Base-by-base conservation (phyloP, 1,284 basidiomycete genomes). In the Puccinia horiana region DNA sequence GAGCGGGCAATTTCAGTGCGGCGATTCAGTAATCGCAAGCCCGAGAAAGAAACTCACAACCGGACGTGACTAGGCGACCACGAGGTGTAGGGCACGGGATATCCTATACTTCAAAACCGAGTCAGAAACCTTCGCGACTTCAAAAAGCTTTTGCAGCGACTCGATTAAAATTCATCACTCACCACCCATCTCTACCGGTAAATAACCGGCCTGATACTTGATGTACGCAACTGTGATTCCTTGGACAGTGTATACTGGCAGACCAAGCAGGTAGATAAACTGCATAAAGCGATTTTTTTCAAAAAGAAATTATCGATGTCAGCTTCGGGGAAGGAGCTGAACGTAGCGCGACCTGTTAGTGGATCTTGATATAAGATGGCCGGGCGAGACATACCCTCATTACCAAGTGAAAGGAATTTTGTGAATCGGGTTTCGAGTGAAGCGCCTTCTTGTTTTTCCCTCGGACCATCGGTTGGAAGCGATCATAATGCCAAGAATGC, bases 401-500 rank as follows among this genome's bases (percentile, higher is more conserved):
- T 9, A 76, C 42, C 29, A 76, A 32, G 32, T 76, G 75, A 35
- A 76, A 76, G 3, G 75, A 76, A 23, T 76, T 47, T 18, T 14
- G 35, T 32, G 49, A 52, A 14, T 75, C 72, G 11, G 35, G 49
- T 14, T 75, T 29, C 72, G 35, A 26, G 12, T 26, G 47, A 40
- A 37, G 56, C 12, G 37, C 5, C 44, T 44, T 65, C n/a, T 26
- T 44, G 18, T 16, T 76, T 32, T 12, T 65, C 58, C 35, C 12
- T 63, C 29, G n/a, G 35, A 61, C 1, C 58, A 61, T 76, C 47
- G 75, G 58, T 65, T 63, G 54, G 35, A 76, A 65, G 20, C 56
- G 56, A 65, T 76, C 75, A 65, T 76, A 76, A 47, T 76, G 54
- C 75, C 75, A 76, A 20, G 75, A 76, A 76, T 76, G 75, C 75